phyloP scores from a whole-genome alignment of 1,284 basidiomycete species.

The Leucoagaricus sp. region DNA sequence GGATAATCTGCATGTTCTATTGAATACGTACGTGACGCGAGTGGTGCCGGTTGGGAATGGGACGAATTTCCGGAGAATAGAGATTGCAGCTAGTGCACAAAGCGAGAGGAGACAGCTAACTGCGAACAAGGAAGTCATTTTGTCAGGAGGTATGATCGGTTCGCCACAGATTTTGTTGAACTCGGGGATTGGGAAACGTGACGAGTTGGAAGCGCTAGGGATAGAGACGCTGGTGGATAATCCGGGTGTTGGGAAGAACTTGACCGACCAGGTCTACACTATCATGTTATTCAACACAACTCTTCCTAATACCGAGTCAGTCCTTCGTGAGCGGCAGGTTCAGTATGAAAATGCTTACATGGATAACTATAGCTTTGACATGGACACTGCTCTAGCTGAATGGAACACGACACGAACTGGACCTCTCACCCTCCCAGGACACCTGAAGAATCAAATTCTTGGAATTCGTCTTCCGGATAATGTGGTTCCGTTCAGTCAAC shows the following conservation, averaged over 20 bases:
- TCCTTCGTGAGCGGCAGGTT: not conserved
- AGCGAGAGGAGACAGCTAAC: conserved; percentile 2
- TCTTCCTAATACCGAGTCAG: conserved; percentile 10
- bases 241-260: conserved; percentile 20
- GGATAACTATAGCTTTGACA: conserved; percentile 1
- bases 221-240: conserved; percentile 21
- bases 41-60: conserved; percentile 17
- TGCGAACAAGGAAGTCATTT: conserved; percentile 23
- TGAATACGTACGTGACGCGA: conserved; percentile 30
- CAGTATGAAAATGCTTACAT: not conserved
- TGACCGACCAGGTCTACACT: conserved; percentile 16
- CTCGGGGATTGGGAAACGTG: conserved; percentile 24
- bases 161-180: conserved; percentile 25
- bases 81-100: conserved; percentile 9
- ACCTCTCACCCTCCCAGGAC: conserved; percentile 11
- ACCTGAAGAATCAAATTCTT: conserved; percentile 11
- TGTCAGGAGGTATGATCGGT: conserved; percentile 24
- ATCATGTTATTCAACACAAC: conserved; percentile 4
- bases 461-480: conserved; percentile 20
- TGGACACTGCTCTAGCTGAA: conserved; percentile 13
- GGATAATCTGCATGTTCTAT: conserved; percentile 40
- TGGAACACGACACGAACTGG: conserved; percentile 20
- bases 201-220: conserved; percentile 17
- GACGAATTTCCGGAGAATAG: conserved; percentile 9
- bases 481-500: conserved; percentile 18